Conservation (phyloP, 2,329 filamentous ascomycete species). For the Claviceps spartinae region DNA sequence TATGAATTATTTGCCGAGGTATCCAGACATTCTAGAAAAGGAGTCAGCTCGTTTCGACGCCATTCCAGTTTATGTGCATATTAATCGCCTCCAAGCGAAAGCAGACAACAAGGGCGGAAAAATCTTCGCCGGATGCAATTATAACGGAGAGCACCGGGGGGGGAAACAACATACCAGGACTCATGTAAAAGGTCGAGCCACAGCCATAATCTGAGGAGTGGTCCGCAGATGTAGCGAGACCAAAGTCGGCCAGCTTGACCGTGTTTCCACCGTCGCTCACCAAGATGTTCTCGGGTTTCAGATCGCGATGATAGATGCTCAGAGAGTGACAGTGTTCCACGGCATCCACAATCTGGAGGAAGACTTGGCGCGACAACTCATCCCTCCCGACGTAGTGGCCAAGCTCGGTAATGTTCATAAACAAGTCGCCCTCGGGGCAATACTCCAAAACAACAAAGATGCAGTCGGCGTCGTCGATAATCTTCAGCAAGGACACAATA, state of each 20-base stretch:
- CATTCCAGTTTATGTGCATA: no score
- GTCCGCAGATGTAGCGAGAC: conserved; percentile 73
- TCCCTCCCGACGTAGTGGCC: conserved; percentile 91
- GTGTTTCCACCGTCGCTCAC: conserved; percentile 80
- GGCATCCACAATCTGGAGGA: conserved; percentile 92
- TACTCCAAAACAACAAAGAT: conserved; percentile 95
- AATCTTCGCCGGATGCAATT: no score
- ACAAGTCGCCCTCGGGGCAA: conserved; percentile 91
- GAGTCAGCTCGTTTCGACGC: conserved; percentile 2
- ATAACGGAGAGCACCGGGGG: no score
- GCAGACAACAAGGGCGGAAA: no score
- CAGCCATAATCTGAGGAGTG: conserved; percentile 91
- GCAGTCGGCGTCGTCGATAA: conserved; percentile 82
- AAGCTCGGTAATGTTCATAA: conserved; percentile 92
- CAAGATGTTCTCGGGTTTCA: conserved; percentile 97
- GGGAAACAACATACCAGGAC: conserved; percentile 59
- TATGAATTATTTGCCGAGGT: conserved; percentile 59
- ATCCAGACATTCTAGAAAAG: conserved; percentile 66
- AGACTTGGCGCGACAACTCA: conserved; percentile 69
- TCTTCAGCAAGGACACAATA: conserved; percentile 86
- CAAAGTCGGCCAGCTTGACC: conserved; percentile 95
- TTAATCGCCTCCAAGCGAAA: no score
- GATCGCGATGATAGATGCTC: conserved; percentile 91
- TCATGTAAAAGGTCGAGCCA: conserved; percentile 99
- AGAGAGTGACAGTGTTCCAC: conserved; percentile 87